A percentile compares a stretch with the other conserved stretches of the same genome.
These are phyloP conservation scores for Suillus ampliporus DNA, from an alignment of 768 basidiomycete species.

Conservation along the genomic window DNA sequence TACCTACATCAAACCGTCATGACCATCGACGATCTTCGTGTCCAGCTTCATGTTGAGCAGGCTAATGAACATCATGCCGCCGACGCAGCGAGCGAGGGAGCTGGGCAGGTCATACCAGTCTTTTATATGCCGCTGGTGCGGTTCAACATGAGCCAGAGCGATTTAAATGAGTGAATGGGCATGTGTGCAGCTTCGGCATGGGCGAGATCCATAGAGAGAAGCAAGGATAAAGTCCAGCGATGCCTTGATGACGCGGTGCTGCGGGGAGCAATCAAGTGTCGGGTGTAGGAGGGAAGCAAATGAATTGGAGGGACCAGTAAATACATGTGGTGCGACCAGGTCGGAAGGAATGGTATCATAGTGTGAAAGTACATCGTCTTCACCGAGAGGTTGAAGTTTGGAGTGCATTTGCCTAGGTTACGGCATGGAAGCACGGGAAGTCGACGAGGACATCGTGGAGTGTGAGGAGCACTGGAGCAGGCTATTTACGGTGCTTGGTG, in stretches of 20 bases:
- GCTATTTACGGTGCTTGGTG: conserved; percentile 64
- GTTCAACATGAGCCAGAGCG: conserved; percentile 98
- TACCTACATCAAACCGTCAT: too few species aligned
- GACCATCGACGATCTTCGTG: conserved; percentile 88
- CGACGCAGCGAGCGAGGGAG: conserved; percentile 92
- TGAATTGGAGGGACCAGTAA: conserved; percentile 78
- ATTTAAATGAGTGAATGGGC: conserved; percentile 97
- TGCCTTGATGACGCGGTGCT: conserved; percentile 86
- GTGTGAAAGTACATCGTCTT: conserved; percentile 67
- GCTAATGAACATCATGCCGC: conserved; percentile 96
- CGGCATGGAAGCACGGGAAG: conserved; percentile 66
- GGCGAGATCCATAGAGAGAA: conserved; percentile 93
- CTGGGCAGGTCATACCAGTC: conserved; percentile 97
- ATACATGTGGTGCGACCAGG: conserved; percentile 72
- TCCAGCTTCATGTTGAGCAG: conserved; percentile 93
- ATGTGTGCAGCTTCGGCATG: conserved; percentile 96
- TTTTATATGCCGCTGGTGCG: conserved; percentile 97
- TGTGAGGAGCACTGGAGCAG: conserved; percentile 69
- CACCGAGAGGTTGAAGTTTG: conserved; percentile 70
- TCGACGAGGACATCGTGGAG: conserved; percentile 76
- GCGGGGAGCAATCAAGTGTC: conserved; percentile 77
- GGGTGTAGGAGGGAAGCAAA: conserved; percentile 85
- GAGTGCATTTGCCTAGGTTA: conserved; percentile 40
- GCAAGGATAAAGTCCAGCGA: conserved; percentile 88
- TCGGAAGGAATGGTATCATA: conserved; percentile 57